Percentiles rank a stretch among this genome's conserved stretches.
Evolutionary conservation across 2,329 filamentous ascomycete genomes (phyloP).

Genomic region (Cryphonectria nitschkei): DNA sequence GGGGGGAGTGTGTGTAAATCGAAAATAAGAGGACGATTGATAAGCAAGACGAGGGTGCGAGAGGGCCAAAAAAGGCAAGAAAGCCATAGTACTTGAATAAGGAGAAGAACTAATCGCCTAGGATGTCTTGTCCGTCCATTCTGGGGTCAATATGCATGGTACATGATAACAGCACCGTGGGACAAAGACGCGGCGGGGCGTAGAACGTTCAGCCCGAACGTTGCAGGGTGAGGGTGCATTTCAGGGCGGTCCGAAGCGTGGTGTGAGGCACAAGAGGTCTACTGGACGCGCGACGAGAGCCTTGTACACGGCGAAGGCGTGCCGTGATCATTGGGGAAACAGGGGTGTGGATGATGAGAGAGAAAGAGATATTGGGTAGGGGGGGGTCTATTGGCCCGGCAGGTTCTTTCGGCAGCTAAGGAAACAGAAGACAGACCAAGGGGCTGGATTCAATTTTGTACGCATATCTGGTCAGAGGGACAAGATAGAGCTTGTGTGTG

Average conservation of each 20-base stretch:
- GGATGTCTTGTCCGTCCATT: neutral
- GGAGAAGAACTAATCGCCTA: neutral
- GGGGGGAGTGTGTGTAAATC: neutral
- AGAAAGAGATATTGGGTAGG: neutral
- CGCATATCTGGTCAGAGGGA: no score
- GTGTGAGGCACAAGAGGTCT: neutral
- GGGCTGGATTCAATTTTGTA: no score
- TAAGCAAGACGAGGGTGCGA: neutral
- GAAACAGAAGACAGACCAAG: neutral
- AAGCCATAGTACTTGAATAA: neutral
- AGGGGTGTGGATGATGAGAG: neutral
- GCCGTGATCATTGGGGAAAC: no score
- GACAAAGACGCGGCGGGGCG: neutral
- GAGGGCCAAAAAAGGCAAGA: neutral
- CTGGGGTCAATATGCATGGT: neutral
- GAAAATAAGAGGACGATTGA: neutral
- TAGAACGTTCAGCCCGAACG: neutral
- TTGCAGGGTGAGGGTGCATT: constrained; percentile 1
- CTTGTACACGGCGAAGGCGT: no score
- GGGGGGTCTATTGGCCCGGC: neutral
- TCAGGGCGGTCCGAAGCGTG: constrained; percentile 12
- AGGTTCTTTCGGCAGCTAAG: neutral
- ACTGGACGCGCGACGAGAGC: neutral
- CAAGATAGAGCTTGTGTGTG: no score
- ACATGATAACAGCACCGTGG: neutral